Evolutionary conservation across 2,329 filamentous ascomycete species (phyloP), one percentile per base, ranked within the genome.

Genomic region (Xylariaceae sp.): DNA sequence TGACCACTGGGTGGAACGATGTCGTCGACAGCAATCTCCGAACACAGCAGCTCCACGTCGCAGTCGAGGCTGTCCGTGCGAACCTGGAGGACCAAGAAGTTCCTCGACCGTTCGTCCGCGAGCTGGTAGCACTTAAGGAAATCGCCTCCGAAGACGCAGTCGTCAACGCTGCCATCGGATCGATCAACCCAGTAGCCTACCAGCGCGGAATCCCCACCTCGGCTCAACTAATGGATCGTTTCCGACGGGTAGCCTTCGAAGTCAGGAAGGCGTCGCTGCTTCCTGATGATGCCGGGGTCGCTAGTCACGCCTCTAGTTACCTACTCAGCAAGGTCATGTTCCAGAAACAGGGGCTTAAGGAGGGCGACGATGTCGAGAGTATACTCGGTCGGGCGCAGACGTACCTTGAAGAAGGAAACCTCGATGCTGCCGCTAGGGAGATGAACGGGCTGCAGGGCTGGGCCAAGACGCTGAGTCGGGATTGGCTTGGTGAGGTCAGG

Each of bases 41-140:
- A 70, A 96, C 94, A 1, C 94, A 99, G 71, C 91, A 97, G 72
- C 84, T 99, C 27, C 90, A 96, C 66, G 90, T 99, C 33, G 94
- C 94, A 17, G 87, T 97, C 30, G 94, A 99, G 67, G 90, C 92
- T 36, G 90, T 97, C 45, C 87, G 89, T 58, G 84, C 89, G 50
- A 89, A 86, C 44, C 81, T 97, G 18, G 86, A 90, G 65, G 86
- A 86, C 57, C 79, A 85, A 11, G 75, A 83, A 39, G 79, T 85
- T 60, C 88, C 92, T 17, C 81, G 83, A 39, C 94, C 94, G 4
- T 99, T 99, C 68, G 82, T 96, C 63, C 85, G 86, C 55, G 94
- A 99, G 74, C 83, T 99, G 12, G 89, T 95, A 17, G 94, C 94
- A 3, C 81, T 99, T 48, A 96, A 96, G 74, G 90, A 96, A 70